A percentile compares a stretch with the other conserved stretches of the same genome.
Conservation (phyloP, 495 filamentous ascomycete genomes). For the Xylaria acuta region DNA sequence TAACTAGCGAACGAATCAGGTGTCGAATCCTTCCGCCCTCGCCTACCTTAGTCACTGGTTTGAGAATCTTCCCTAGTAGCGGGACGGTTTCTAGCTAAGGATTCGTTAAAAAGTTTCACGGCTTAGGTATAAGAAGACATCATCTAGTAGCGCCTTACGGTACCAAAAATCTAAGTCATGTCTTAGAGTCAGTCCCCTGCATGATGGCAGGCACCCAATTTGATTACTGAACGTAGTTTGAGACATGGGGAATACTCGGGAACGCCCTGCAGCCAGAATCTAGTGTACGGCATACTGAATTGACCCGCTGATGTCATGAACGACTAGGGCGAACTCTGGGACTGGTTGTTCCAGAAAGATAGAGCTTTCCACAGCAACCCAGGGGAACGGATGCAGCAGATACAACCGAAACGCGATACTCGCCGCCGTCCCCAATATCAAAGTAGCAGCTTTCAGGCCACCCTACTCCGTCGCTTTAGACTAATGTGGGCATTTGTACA, state of each 20-base stretch:
- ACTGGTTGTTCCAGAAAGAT: not conserved
- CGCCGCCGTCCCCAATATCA: not conserved
- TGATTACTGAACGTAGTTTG: constrained; percentile 20
- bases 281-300: not conserved
- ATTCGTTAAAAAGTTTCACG: not conserved
- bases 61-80: not conserved
- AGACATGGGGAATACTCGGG: not conserved
- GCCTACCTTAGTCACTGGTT: not conserved
- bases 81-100: not conserved
- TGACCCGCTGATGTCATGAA: constrained; percentile 20
- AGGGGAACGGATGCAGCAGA: not conserved
- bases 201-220: constrained; percentile 4
- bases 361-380: not conserved
- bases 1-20: not conserved
- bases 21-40: not conserved
- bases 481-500: constrained; percentile 5
- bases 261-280: not conserved
- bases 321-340: not conserved
- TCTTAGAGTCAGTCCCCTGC: constrained; percentile 20
- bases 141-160: not conserved
- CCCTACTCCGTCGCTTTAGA: constrained; percentile 5
- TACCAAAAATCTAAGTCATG: not conserved
- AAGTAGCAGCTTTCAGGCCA: not conserved
- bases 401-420: not conserved
- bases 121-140: not conserved